A percentile compares a stretch with the other conserved stretches of the same genome.
These are phyloP conservation scores for Neurospora africana DNA, from an alignment of 495 filamentous ascomycete genomes.

Conservation along the genomic window DNA sequence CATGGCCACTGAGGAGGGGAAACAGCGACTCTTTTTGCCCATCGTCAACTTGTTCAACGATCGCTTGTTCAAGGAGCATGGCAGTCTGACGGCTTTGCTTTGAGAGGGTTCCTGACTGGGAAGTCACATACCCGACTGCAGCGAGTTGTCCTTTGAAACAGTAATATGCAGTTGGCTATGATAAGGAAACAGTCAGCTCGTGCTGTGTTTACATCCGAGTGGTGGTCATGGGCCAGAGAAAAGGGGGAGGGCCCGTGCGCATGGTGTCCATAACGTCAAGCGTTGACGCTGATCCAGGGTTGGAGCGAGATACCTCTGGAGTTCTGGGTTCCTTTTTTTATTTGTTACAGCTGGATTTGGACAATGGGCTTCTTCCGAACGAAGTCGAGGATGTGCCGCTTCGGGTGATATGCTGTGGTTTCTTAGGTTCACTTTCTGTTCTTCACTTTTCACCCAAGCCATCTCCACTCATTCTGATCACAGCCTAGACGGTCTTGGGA, in stretches of 20 bases:
- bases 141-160: neutral
- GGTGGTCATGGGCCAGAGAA: neutral
- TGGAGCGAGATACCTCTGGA: neutral
- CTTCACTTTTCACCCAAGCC: neutral
- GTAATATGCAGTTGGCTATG: neutral
- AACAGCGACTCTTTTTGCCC: conserved; percentile 43
- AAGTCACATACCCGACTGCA: neutral
- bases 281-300: neutral
- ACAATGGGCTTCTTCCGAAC: neutral
- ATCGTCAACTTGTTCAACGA: conserved; percentile 43
- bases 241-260: neutral
- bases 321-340: neutral
- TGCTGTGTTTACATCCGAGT: neutral
- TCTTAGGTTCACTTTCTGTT: neutral
- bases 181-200: neutral
- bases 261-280: neutral
- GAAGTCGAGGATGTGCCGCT: neutral
- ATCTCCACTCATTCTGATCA: neutral
- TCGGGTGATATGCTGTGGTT: neutral
- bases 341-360: neutral
- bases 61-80: conserved; percentile 36
- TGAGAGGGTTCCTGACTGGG: neutral
- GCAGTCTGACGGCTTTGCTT: neutral
- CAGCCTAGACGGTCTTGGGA: neutral
- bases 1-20: conserved; percentile 15